Evolutionary conservation across 108 stramenopile species (phyloP).

Genomic region (Schizochytrium sp.): DNA sequence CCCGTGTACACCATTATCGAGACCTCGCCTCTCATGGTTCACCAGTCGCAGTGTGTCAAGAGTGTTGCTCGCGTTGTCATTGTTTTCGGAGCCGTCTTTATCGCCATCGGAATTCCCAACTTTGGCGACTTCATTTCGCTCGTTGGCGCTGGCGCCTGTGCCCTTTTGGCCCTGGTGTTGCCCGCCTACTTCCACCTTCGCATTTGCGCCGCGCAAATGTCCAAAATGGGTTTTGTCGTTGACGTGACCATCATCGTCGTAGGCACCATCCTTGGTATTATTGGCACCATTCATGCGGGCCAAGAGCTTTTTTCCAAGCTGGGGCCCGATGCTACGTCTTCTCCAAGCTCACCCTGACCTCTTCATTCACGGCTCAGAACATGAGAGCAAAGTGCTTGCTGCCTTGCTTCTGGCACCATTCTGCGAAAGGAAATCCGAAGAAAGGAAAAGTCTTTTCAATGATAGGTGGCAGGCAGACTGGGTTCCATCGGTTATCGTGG

Average conservation of each 20-base stretch:
- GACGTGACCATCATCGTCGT: neutral
- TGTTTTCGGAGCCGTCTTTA: neutral
- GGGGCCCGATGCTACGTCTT: neutral
- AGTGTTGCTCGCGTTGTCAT: neutral
- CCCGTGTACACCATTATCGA: constrained; percentile 7
- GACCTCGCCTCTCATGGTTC: neutral
- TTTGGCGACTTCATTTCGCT: constrained; percentile 10
- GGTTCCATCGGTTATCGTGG: too few species aligned
- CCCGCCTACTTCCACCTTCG: neutral
- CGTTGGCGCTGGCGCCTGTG: constrained; percentile 6
- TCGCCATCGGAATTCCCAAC: neutral
- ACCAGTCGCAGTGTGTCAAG: neutral
- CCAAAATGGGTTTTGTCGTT: neutral
- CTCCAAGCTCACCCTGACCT: too few species aligned
- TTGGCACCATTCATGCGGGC: neutral
- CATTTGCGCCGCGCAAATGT: neutral
- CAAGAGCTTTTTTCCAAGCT: neutral
- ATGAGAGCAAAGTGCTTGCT: too few species aligned
- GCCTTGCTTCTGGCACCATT: neutral
- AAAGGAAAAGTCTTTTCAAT: neutral
- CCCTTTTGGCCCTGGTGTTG: neutral
- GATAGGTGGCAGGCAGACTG: neutral
- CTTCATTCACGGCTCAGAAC: too few species aligned
- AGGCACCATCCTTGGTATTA: neutral
- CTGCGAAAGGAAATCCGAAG: neutral